Evolutionary conservation across 371 early-diverging fungal genomes (phyloP), one percentile per base, ranked within the genome.

Genomic region (Apophysomyces ossiformis): DNA sequence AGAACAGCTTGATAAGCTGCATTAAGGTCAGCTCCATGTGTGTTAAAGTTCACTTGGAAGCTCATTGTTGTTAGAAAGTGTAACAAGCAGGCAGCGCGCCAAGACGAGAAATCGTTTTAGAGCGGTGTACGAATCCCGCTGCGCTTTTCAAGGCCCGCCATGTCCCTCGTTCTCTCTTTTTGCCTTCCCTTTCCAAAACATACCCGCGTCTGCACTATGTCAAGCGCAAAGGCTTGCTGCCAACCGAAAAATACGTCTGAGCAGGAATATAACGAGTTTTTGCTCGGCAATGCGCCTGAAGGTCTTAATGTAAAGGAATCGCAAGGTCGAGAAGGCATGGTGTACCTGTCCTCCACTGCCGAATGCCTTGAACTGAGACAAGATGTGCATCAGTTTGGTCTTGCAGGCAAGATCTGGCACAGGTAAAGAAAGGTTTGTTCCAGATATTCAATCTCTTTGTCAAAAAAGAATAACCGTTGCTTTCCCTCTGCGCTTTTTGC

Each of bases 1-100:
- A 93, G 82, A 26, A 96, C 90, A 37, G 85, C 82, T 68, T 89
- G 78, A 76, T 92, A 92, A 6, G 92, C 89, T 38, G 74, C 79
- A 9, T 73, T 72, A 16, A 92, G 76, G 6, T 88, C 90, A 66
- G 75, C 72, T 21, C 85, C 85, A 66, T 88, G 85, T 26, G 86
- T 74, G 12, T 78, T 74, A 69, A 93, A 89, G 75, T 89, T 89
- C 68, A 93, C 85, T 50, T 87, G 81, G 57, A 86, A 75, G 67
- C 85, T 84, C 87, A 87, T 89, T 56, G 41, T 70, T 45, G 43
- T 43, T 37, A 60, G 56, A 54, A 60, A 60, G 56, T 50, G 60
- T 9, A 21, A 50, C 18, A 21, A 18, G 54, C 21, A 21, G 9
- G 8, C 26, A 9, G 7, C n/a, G 54, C 54, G 54, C 54, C 54